Evolutionary conservation across 1,139 yeast species (phyloP).

Genomic region (Suhomyces terraborum): DNA sequence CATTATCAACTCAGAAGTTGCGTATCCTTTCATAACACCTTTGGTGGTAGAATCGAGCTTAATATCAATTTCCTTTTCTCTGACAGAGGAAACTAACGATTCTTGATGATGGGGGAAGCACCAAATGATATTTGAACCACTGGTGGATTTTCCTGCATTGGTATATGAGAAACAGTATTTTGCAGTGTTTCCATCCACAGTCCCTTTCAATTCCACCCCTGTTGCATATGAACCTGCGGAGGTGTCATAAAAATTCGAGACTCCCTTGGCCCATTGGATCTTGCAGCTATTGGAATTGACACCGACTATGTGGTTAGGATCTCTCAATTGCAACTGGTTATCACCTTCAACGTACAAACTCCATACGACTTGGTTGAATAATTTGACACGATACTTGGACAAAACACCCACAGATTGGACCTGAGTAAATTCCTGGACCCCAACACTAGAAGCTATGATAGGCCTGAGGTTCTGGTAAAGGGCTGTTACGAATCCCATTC

Average conservation of each 20-base stretch:
- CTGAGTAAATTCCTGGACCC: constrained; percentile 50
- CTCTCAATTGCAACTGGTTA: constrained; percentile 42
- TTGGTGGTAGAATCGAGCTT: constrained; percentile 65
- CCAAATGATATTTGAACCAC: constrained; percentile 43
- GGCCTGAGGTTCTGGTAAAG: constrained; percentile 59
- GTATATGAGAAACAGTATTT: constrained; percentile 34
- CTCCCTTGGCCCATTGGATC: constrained; percentile 49
- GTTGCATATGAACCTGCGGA: constrained; percentile 49
- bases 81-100: constrained; percentile 32
- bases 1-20: constrained; percentile 52
- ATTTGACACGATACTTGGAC: constrained; percentile 34
- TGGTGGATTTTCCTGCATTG: constrained; percentile 31
- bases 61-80: constrained; percentile 35
- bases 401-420: constrained; percentile 21
- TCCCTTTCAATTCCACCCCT: constrained; percentile 29
- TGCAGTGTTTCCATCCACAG: constrained; percentile 28
- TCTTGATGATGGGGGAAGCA: constrained; percentile 71
- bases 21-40: constrained; percentile 64
- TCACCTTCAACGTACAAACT: constrained; percentile 41
- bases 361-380: constrained; percentile 48
- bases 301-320: constrained; percentile 57
- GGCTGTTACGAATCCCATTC: constrained; percentile 74
- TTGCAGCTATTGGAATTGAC: constrained; percentile 30
- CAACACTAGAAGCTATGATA: constrained; percentile 61
- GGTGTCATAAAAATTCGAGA: constrained; percentile 48